Base-by-base conservation (phyloP, 2,329 filamentous ascomycete genomes). In the Arthrobotrys sinensis region DNA sequence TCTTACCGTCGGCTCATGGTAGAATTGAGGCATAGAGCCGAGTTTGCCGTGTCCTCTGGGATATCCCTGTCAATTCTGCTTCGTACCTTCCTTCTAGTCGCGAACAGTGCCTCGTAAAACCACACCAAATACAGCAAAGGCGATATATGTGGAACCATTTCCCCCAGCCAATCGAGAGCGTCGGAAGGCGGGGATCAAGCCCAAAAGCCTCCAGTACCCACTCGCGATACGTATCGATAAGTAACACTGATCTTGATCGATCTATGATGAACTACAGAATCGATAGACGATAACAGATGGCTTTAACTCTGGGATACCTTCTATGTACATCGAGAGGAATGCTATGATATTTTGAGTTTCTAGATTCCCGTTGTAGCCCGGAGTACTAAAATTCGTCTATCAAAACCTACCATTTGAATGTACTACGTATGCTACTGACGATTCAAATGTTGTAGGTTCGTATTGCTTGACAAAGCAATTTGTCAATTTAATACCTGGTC, bases 1-100 rank as follows among this genome's bases (percentile, higher is more conserved):
- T 24, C 55, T 4, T 11, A 19, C 24, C 2, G 40, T 65, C 24
- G 45, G 11, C 14, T 50, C 45, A 50, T 7, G 14, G 16, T 16
- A 8, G n/a, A 66, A 66, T 75, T 32, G 14, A 67, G 45, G 52
- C 43, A 50, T 43, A 24, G 16, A 68, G 63, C 63, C 70, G 70
- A 68, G 63, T 68, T 63, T 67, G 53, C 70, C 70, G 70, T 67
- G 50, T 60, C 14, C 24, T 14, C 70, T 68, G 28, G 63, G 70
- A 38, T 53, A 32, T 24, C 63, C 60, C 14, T 38, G 50, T 34
- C 21, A 57, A 38, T 28, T 43, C 43, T 67, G 53, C 43, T 38
- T 63, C 40, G 16, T 48, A 24, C 24, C 34, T 64, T 53, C 50
- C 38, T 57, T 50, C 48, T 62, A 75, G 43, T 75, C 70, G 70